These are phyloP conservation scores for Lagenidium sp. DNA, from an alignment of 352 stramenopile genomes.

Conservation along the genomic window DNA sequence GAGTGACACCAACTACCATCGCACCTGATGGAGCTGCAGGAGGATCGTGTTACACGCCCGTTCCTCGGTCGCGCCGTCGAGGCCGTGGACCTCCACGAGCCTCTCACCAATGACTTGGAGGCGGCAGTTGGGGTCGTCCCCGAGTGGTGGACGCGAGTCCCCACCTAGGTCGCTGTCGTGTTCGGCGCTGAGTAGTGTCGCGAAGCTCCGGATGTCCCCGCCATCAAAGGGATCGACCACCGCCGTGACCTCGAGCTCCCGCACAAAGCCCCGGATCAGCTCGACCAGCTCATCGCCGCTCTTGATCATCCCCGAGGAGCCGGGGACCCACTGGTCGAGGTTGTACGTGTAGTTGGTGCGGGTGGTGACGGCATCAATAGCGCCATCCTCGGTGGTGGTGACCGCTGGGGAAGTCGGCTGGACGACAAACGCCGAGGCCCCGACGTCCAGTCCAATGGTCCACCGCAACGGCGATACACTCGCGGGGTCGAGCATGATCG, in stretches of 20 bases:
- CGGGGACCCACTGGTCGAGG: conserved; percentile 50
- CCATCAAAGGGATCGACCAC: conserved; percentile 61
- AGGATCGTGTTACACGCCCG: conserved; percentile 54
- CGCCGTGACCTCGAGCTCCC: conserved; percentile 36
- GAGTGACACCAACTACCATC: too few species aligned
- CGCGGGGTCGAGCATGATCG: conserved; percentile 13
- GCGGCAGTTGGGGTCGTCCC: conserved; percentile 31
- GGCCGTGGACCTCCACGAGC: conserved; percentile 22
- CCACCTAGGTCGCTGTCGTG: conserved; percentile 20
- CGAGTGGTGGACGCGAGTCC: conserved; percentile 6
- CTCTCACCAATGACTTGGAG: conserved; percentile 37
- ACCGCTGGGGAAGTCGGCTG: conserved; percentile 5
- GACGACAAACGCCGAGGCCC: conserved; percentile 38
- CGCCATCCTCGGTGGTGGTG: not conserved
- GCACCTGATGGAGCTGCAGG: conserved; percentile 28
- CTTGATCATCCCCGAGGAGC: conserved; percentile 31
- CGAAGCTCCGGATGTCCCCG: conserved; percentile 40
- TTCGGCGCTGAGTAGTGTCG: conserved; percentile 30
- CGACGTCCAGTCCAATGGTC: conserved; percentile 58
- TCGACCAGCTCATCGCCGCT: conserved; percentile 57
- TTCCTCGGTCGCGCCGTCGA: conserved; percentile 37
- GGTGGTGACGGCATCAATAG: conserved; percentile 3
- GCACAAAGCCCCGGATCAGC: conserved; percentile 35
- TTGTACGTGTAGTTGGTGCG: conserved; percentile 41
- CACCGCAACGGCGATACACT: conserved; percentile 32